Percentiles rank a stretch among this genome's conserved stretches.
Evolutionary conservation across 2,329 filamentous ascomycete species (phyloP).

Genomic region (Trichoderma atroviride): DNA sequence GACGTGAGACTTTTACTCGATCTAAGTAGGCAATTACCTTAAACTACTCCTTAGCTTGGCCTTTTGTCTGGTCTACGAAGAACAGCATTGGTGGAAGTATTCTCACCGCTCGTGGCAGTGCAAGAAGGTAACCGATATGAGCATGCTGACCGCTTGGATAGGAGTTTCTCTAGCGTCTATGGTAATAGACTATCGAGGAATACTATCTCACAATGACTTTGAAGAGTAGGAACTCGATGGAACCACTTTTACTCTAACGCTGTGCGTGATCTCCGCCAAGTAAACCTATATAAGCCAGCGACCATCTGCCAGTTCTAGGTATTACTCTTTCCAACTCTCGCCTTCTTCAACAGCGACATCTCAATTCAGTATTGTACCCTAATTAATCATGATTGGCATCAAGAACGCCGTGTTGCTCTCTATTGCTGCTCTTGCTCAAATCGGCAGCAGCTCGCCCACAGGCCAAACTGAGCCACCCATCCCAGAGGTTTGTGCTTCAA

Average conservation of each 20-base stretch:
- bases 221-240: not conserved
- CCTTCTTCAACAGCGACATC: not conserved
- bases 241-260: not conserved
- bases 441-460: conserved; percentile 10
- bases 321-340: not conserved
- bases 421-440: conserved; percentile 16
- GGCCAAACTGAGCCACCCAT: conserved; percentile 8
- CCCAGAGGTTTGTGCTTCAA: not conserved
- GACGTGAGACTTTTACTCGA: not conserved
- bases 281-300: not conserved
- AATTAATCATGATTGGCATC: not conserved
- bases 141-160: not conserved
- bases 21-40: not conserved
- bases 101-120: conserved; percentile 1
- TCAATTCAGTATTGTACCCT: not conserved
- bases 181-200: not conserved
- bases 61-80: not conserved
- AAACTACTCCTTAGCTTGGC: not conserved
- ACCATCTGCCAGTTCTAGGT: not conserved
- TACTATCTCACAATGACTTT: not conserved
- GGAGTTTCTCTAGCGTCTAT: not conserved
- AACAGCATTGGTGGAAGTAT: not conserved
- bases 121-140: not conserved
- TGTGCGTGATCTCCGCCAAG: not conserved
- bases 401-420: conserved; percentile 18